Evolutionary conservation across 148 eudicot genomes (phyloP).

Genomic region (Rhododendron henanense): DNA sequence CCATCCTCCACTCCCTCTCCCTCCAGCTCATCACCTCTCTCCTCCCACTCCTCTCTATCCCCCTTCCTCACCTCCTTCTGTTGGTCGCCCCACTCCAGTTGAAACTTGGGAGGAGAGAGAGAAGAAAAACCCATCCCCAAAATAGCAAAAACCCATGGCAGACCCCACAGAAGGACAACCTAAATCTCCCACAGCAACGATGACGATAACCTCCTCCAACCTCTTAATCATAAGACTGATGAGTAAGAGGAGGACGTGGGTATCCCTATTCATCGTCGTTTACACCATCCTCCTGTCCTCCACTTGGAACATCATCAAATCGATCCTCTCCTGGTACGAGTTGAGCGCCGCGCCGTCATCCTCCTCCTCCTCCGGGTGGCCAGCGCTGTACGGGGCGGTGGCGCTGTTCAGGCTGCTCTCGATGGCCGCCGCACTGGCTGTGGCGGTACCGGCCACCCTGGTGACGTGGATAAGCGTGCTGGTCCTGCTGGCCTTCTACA

Average conservation of each 20-base stretch:
- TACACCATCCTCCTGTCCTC: slow-evolving; percentile 35
- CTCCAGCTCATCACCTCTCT: no score
- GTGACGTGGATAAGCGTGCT: slow-evolving; percentile 58
- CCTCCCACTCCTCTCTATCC: no score
- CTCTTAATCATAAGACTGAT: slow-evolving; percentile 27
- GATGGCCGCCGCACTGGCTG: slow-evolving; percentile 65
- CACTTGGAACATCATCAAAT: slow-evolving; percentile 43
- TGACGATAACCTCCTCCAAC: background rate
- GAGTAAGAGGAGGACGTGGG: slow-evolving; percentile 58
- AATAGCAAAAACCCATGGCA: background rate
- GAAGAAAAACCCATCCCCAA: background rate
- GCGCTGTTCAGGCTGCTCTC: slow-evolving; percentile 61
- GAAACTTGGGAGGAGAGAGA: background rate
- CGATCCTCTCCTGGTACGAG: slow-evolving; percentile 40
- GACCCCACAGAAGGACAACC: background rate
- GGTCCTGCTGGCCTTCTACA: slow-evolving; percentile 39
- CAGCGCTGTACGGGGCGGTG: slow-evolving; percentile 58
- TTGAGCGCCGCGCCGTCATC: slow-evolving; percentile 9
- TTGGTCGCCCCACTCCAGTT: no score
- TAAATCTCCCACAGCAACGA: background rate
- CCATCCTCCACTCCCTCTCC: no score
- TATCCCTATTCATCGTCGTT: slow-evolving; percentile 27
- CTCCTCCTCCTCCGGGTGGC: slow-evolving; percentile 18
- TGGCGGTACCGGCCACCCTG: slow-evolving; percentile 64
- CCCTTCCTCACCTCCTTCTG: no score